Base-by-base conservation (phyloP, 257 asterid species). In the Pogostemon cablin region DNA sequence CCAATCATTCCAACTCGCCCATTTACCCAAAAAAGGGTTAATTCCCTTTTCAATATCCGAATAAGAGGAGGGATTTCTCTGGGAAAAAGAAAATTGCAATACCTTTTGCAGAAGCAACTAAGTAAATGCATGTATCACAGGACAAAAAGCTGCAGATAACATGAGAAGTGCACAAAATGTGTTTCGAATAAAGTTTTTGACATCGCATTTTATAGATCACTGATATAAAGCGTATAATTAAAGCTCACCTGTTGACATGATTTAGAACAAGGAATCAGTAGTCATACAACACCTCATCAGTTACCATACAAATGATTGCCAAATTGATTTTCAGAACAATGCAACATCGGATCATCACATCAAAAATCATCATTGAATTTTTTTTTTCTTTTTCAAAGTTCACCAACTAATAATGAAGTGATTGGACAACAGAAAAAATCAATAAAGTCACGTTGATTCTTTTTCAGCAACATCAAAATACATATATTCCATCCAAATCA, bases 281-380 rank as follows among this genome's bases (percentile, higher is more conserved):
- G 17, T 35, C 59, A 53, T 15, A 8, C 59, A 72, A 4, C 59
- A 42, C 58, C 20, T 47, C 6, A 47, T 47, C 41, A 66, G 37
- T 25, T 32, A 71, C 53, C 68, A 80, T 37, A 42, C 59, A 54
- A 49, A 72, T 77, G 75, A 78, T 69, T 44, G 71, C 39, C 32
- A 40, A 42, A 65, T 12, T 15, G 2, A 68, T 49, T 11, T 39
- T 34, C 59, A 38, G 47, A 64, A 72, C 54, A 34, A 54, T 17
- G 38, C 60, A 20, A 54, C 60, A 54, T 38, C 50, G 70, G 20
- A 62, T 44, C 64, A 50, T 49, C 41, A 50, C 63, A 52, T 12
- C 34, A 54, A 17, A 66, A 37, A 48, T 50, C 65, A 68, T 69
- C 37, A 72, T 55, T 43, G 73, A 68, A 38, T 3, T 67, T 49